Percentiles rank a stretch among this genome's conserved stretches.
These are phyloP conservation scores for Adiantum capillusveneris DNA, from an alignment of 75 land plant species.

Conservation along the genomic window DNA sequence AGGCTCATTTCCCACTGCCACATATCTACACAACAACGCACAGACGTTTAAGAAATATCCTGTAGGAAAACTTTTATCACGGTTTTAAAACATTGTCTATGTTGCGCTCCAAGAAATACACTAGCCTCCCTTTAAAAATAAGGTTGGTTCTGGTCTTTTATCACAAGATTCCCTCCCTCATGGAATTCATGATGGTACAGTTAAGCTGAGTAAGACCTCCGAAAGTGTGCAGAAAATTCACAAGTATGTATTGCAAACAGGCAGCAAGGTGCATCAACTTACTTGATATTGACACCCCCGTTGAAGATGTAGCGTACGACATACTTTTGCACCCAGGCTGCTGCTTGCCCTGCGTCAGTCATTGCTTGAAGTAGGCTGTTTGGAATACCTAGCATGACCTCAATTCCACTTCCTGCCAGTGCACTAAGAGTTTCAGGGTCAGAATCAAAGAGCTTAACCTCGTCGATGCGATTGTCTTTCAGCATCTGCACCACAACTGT, in stretches of 20 bases:
- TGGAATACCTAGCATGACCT: constrained; percentile 41
- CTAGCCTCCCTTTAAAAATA: too few relatives aligned
- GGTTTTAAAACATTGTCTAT: too few relatives aligned
- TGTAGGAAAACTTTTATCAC: too few relatives aligned
- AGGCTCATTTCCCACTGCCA: constrained; percentile 80
- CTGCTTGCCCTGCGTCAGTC: constrained; percentile 9
- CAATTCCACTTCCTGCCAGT: constrained; percentile 26
- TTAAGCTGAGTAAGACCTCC: too few relatives aligned
- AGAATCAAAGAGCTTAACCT: constrained; percentile 44
- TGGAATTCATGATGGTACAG: too few relatives aligned
- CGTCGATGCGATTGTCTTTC: constrained; percentile 29
- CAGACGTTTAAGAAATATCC: too few relatives aligned
- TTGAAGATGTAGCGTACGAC: constrained; percentile 13
- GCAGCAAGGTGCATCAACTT: neutral
- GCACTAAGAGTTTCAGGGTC: constrained; percentile 16
- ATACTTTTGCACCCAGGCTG: constrained; percentile 36
- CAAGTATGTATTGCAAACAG: neutral
- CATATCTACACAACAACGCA: too few relatives aligned
- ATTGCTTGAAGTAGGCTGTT: constrained; percentile 16
- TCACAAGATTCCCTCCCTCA: too few relatives aligned
- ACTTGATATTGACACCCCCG: constrained; percentile 4
- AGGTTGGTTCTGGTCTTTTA: too few relatives aligned
- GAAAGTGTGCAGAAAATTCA: too few relatives aligned
- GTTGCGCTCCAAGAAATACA: too few relatives aligned
- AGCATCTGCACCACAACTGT: constrained; percentile 26